Evolutionary conservation across 2,329 filamentous ascomycete genomes (phyloP), one percentile per base, ranked within the genome.

Genomic region (Diaporthe eres): DNA sequence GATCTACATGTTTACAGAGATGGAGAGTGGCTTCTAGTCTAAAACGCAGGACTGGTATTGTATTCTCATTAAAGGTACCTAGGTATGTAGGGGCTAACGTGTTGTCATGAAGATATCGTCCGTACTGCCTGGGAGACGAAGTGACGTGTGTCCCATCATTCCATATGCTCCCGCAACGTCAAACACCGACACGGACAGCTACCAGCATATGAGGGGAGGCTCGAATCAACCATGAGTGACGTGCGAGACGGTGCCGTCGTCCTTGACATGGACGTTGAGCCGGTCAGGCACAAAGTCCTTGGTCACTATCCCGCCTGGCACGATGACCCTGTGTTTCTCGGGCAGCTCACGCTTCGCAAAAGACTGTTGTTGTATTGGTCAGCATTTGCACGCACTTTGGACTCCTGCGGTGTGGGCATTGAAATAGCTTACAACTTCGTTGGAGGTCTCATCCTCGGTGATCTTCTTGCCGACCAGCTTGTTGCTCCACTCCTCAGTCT

Each of bases 381-480:
- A 75, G 75, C 63, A 31, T 37, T 39, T 2, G 17, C 28, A 49
- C 19, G 19, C 13, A 19, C 17, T n/a, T 34, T n/a, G 22, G 8
- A 8, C 22, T 61, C 15, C 8, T 17, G 47, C 17, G n/a, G 12
- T 0, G 8, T 15, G 17, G 15, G 10, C 4, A 15, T 19, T 1
- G 10, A 13, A 5, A 15, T 31, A 19, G 80, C 87, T 73, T 83
- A 92, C 91, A 12, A 87, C 90, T 81, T 90, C 89, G 78, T 85
- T 88, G 72, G 86, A 86, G 25, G 83, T 82, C 47, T 75, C 74
- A 22, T 83, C 80, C 0, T 91, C 90, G 15, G 87, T 87, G 17
- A 92, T 83, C 65, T 87, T 92, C 89, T 93, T 93, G 81, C 91
- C 91, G 61, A 91, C 87, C 6, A 93, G 85, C 86, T 92, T 92